Conservation (phyloP, 345 rosid species). For the Abelmoschus esculentus region DNA sequence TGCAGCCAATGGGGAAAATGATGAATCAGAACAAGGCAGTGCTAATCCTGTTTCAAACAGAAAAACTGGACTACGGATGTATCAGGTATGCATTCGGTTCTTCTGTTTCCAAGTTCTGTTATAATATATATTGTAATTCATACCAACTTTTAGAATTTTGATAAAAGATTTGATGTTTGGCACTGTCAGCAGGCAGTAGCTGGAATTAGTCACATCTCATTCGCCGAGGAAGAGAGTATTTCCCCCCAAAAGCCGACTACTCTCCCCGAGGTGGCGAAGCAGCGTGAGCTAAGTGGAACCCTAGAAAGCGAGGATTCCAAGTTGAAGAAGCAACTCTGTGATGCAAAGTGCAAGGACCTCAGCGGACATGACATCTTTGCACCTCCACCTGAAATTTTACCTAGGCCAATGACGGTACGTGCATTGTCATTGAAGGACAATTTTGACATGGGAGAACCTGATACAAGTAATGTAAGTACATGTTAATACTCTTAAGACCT, state of each 20-base stretch:
- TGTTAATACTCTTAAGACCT: constrained; percentile 20
- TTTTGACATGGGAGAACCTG: constrained; percentile 33
- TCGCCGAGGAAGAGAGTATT: constrained; percentile 65
- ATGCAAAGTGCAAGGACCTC: constrained; percentile 89
- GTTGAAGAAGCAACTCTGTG: constrained; percentile 74
- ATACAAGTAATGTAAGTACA: constrained; percentile 26
- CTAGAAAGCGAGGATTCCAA: constrained; percentile 55
- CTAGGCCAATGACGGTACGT: constrained; percentile 55
- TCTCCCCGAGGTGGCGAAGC: constrained; percentile 81
- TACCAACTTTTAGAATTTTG: no score
- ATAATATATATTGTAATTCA: not conserved
- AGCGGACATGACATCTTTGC: constrained; percentile 46
- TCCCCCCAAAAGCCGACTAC: constrained; percentile 66
- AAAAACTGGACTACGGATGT: constrained; percentile 59
- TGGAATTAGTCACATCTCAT: constrained; percentile 61
- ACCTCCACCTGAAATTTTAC: constrained; percentile 59
- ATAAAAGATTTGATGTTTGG: not conserved
- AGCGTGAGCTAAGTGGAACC: constrained; percentile 87
- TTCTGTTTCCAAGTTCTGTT: not conserved
- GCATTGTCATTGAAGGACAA: constrained; percentile 63
- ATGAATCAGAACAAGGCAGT: constrained; percentile 39
- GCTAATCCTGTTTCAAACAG: constrained; percentile 38
- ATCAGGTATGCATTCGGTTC: constrained; percentile 45
- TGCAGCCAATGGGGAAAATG: constrained; percentile 46
- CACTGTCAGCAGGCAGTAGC: constrained; percentile 61